Percentiles rank a stretch among this genome's conserved stretches.
Conservation (phyloP, 495 filamentous ascomycete genomes). For the Talaromyces nanjingensis region DNA sequence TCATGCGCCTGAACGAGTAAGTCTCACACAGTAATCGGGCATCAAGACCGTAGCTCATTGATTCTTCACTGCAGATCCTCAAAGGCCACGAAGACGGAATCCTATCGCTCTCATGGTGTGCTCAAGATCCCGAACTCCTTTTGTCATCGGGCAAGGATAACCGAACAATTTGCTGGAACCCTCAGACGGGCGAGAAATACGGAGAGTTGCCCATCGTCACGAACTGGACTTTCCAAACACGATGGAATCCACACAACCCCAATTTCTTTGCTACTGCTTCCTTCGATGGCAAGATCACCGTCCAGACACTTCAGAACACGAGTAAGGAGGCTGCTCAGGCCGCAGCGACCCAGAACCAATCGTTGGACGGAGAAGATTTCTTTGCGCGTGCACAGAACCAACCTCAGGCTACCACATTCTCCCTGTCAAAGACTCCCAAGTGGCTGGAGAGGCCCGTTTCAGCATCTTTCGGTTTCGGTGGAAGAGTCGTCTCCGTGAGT, state of each 20-base stretch:
- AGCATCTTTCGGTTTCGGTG: constrained; percentile 93
- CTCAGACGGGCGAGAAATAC: constrained; percentile 74
- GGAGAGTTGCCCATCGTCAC: constrained; percentile 96
- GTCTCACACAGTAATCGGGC: not conserved
- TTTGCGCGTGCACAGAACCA: constrained; percentile 89
- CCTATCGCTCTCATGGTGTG: constrained; percentile 92
- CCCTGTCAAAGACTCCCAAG: constrained; percentile 75
- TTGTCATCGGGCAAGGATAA: constrained; percentile 97
- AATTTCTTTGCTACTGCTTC: constrained; percentile 87
- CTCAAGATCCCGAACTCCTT: constrained; percentile 81
- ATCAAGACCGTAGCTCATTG: constrained; percentile 1
- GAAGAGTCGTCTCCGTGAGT: constrained; percentile 78
- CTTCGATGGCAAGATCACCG: constrained; percentile 88
- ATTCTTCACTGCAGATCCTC: constrained; percentile 45
- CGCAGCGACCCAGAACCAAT: constrained; percentile 53
- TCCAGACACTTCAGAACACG: constrained; percentile 91
- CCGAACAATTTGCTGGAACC: constrained; percentile 91
- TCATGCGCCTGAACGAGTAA: constrained; percentile 78
- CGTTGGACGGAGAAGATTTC: constrained; percentile 89
- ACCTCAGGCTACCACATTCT: constrained; percentile 81
- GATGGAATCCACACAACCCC: constrained; percentile 91
- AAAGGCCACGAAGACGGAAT: constrained; percentile 88
- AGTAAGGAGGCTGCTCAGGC: constrained; percentile 43
- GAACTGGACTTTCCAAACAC: constrained; percentile 96
- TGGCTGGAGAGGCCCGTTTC: constrained; percentile 85